Conservation (phyloP, 192 early-diverging fungal species). For the Coemansia sp. region DNA sequence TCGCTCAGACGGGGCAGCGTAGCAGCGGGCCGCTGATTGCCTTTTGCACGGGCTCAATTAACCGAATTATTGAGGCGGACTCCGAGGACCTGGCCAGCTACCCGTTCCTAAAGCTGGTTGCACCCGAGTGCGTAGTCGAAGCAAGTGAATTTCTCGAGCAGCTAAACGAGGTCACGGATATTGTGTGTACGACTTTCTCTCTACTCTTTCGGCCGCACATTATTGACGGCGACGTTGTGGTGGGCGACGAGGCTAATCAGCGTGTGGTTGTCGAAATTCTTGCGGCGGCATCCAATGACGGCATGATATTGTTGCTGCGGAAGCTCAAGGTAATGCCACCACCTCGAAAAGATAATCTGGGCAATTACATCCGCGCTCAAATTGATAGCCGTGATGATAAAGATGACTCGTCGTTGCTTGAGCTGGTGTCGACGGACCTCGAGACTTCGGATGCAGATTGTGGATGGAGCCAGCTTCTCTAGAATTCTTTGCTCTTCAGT, state of each 20-base stretch:
- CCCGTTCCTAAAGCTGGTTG: slow-evolving; percentile 36
- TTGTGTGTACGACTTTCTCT: slow-evolving; percentile 33
- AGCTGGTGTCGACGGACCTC: no score
- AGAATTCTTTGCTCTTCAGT: no score
- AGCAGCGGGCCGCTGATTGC: slow-evolving; percentile 24
- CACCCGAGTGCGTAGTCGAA: slow-evolving; percentile 28
- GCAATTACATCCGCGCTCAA: slow-evolving; percentile 14
- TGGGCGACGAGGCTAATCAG: slow-evolving; percentile 15
- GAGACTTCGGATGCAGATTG: no score
- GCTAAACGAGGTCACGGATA: slow-evolving; percentile 12
- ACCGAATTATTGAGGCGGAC: slow-evolving; percentile 27
- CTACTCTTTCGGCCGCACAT: slow-evolving; percentile 29
- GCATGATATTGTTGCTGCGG: slow-evolving; percentile 28
- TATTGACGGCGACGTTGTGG: slow-evolving; percentile 21
- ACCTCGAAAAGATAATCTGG: slow-evolving; percentile 13
- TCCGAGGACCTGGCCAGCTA: slow-evolving; percentile 18
- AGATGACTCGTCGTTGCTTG: no score
- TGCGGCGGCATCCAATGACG: slow-evolving; percentile 30
- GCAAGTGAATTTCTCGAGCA: slow-evolving; percentile 22
- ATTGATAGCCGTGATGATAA: no score
- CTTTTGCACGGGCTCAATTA: slow-evolving; percentile 33
- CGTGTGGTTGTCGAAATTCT: slow-evolving; percentile 29
- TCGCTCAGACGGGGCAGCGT: no score
- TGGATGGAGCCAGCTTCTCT: no score
- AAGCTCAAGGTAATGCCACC: slow-evolving; percentile 12